phyloP scores from a whole-genome alignment of 1,284 basidiomycete species.

The Dichomitus squalens region DNA sequence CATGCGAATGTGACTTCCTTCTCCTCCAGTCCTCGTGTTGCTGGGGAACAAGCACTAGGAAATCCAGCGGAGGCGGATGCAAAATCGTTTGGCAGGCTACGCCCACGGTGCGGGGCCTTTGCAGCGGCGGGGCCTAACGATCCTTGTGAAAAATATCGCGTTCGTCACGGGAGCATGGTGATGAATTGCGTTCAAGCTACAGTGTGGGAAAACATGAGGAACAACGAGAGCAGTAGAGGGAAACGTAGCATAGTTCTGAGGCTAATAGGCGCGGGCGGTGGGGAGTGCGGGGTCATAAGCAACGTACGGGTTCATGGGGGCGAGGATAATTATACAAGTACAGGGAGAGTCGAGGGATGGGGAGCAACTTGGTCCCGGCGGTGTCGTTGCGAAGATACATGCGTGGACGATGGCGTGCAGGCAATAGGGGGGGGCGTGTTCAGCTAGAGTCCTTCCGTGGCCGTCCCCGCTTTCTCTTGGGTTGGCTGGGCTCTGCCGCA shows the following conservation, averaged over 20 bases:
- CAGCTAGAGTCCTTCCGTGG: conserved; percentile 57
- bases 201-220: conserved; percentile 20
- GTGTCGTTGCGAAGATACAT: neutral
- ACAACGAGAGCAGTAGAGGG: conserved; percentile 10
- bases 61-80: conserved; percentile 13
- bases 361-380: neutral
- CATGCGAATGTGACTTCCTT: no score
- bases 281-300: conserved; percentile 15
- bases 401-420: neutral
- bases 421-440: neutral
- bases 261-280: neutral
- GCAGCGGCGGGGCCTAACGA: conserved; percentile 3
- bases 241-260: conserved; percentile 21
- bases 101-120: conserved; percentile 24
- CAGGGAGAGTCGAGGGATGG: neutral
- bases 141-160: conserved; percentile 15
- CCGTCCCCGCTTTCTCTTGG: conserved; percentile 72
- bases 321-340: conserved; percentile 21
- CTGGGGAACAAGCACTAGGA: neutral
- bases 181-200: conserved; percentile 17
- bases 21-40: neutral
- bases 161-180: conserved; percentile 6
- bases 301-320: conserved; percentile 17
- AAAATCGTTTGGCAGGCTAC: conserved; percentile 9
- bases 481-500: conserved; percentile 28